A percentile compares a stretch with the other conserved stretches of the same genome.
Evolutionary conservation across 495 filamentous ascomycete species (phyloP).

Genomic region (Penicillium diatomitis): DNA sequence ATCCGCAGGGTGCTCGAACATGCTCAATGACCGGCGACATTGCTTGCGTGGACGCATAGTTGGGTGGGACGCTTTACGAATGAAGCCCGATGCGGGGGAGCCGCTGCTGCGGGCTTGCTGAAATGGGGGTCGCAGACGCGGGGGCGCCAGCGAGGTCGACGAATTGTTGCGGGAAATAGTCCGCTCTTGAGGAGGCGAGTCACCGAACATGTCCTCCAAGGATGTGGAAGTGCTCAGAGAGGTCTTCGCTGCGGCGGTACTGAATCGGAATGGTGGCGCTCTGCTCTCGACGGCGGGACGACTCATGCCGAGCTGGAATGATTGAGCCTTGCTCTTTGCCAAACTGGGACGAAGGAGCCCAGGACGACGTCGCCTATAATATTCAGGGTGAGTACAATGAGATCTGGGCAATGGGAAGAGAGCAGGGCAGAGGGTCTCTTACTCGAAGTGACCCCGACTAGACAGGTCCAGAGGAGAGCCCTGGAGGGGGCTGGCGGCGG

Average conservation of each 20-base stretch:
- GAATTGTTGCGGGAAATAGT: constrained; percentile 23
- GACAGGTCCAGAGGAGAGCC: constrained; percentile 47
- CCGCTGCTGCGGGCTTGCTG: constrained; percentile 50
- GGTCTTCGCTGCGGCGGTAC: constrained; percentile 46
- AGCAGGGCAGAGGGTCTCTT: constrained; percentile 10
- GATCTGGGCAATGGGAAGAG: neutral
- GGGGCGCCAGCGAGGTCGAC: constrained; percentile 26
- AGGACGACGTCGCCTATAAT: constrained; percentile 30
- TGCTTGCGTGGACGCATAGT: constrained; percentile 74
- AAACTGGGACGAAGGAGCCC: constrained; percentile 34
- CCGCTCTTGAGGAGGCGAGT: constrained; percentile 67
- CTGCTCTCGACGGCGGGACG: constrained; percentile 45
- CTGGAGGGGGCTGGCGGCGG: constrained; percentile 33
- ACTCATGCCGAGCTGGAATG: constrained; percentile 30
- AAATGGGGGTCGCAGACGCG: constrained; percentile 55
- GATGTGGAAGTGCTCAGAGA: constrained; percentile 52
- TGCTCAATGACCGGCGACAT: constrained; percentile 85
- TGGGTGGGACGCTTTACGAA: constrained; percentile 63
- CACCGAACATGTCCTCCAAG: constrained; percentile 66
- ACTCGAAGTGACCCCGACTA: constrained; percentile 24
- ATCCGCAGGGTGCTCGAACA: constrained; percentile 90
- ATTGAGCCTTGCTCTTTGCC: constrained; percentile 33
- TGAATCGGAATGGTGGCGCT: constrained; percentile 68
- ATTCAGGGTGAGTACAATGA: neutral
- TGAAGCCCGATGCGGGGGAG: constrained; percentile 60